A percentile compares a stretch with the other conserved stretches of the same genome.
Conservation (phyloP, 768 basidiomycete species). For the Sistotremastrum suecicum region DNA sequence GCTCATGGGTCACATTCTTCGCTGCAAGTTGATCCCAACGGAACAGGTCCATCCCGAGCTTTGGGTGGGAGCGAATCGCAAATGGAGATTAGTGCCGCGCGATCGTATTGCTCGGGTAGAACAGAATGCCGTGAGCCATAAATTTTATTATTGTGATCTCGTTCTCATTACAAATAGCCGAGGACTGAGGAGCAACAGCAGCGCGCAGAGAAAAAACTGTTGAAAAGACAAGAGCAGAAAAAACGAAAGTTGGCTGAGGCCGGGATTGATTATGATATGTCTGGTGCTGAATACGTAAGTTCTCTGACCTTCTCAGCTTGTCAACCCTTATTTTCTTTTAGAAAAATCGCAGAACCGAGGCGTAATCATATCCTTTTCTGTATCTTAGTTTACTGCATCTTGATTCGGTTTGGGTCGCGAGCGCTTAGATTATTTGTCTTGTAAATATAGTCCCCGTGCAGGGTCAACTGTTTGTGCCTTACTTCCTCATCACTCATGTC, state of each 20-base stretch:
- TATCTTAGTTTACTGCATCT: too few species aligned
- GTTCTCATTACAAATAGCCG: slow-evolving; percentile 25
- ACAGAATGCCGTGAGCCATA: slow-evolving; percentile 65
- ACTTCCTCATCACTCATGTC: too few species aligned
- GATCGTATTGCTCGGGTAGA: slow-evolving; percentile 55
- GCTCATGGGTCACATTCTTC: slow-evolving; percentile 84
- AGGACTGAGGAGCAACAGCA: slow-evolving; percentile 60
- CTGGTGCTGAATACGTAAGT: slow-evolving; percentile 72
- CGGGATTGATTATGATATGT: slow-evolving; percentile 83
- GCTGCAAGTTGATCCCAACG: slow-evolving; percentile 79
- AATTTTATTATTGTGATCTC: neutral
- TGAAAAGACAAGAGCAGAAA: slow-evolving; percentile 63
- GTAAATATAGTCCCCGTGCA: too few species aligned
- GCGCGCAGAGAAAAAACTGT: slow-evolving; percentile 49
- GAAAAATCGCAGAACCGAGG: too few species aligned
- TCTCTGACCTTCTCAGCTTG: neutral
- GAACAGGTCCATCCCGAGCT: slow-evolving; percentile 86
- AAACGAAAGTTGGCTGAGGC: slow-evolving; percentile 65
- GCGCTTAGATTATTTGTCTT: too few species aligned
- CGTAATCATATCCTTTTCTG: too few species aligned
- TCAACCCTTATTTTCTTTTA: neutral
- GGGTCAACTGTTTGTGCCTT: too few species aligned
- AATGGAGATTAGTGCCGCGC: slow-evolving; percentile 67
- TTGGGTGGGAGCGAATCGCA: slow-evolving; percentile 95
- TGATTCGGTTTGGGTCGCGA: too few species aligned